These are phyloP conservation scores for Ustilago esculenta DNA, from an alignment of 1,284 basidiomycete genomes.

Conservation along the genomic window DNA sequence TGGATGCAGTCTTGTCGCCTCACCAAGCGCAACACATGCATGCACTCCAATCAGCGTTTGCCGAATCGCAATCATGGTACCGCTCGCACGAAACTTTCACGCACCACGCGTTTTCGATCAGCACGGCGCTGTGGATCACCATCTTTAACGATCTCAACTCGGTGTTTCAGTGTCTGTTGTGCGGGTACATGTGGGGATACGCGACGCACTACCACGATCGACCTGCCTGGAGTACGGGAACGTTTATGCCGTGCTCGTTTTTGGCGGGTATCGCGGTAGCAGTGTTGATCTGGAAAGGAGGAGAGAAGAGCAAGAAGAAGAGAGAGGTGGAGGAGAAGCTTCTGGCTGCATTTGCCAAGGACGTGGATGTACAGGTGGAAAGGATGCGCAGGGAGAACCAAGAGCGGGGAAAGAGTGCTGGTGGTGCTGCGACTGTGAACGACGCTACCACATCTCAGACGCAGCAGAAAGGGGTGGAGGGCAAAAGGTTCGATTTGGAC, in stretches of 20 bases:
- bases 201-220: constrained; percentile 68
- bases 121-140: constrained; percentile 68
- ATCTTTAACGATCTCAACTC: constrained; percentile 80
- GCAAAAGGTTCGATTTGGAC: constrained; percentile 2
- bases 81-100: constrained; percentile 83
- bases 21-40: constrained; percentile 29
- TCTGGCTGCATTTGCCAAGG: constrained; percentile 64
- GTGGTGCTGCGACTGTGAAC: not conserved
- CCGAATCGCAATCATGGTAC: constrained; percentile 73
- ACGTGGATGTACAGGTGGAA: constrained; percentile 31
- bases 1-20: constrained; percentile 28
- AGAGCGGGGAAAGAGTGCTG: not conserved
- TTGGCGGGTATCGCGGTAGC: constrained; percentile 80
- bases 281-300: constrained; percentile 80
- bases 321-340: constrained; percentile 77
- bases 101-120: constrained; percentile 78
- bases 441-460: too few species aligned
- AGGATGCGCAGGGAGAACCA: constrained; percentile 4
- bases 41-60: constrained; percentile 31
- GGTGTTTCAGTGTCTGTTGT: constrained; percentile 73
- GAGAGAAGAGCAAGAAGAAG: constrained; percentile 79
- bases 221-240: constrained; percentile 72
- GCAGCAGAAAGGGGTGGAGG: not conserved
- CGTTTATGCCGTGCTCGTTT: constrained; percentile 79
- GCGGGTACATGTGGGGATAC: constrained; percentile 53